Conservation (phyloP, 176 grass and related monocot genomes). For the Neostapfia colusana region DNA sequence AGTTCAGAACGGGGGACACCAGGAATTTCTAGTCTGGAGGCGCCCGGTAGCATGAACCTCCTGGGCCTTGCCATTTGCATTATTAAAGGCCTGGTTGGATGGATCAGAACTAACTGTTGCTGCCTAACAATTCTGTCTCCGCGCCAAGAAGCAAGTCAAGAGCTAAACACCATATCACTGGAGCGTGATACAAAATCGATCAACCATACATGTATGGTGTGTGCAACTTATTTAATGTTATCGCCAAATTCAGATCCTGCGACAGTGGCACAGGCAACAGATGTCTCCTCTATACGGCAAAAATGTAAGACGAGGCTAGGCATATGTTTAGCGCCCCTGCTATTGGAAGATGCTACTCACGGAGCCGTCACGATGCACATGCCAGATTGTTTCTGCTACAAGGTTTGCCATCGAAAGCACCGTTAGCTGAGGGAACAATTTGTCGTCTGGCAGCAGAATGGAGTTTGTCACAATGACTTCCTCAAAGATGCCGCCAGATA, state of each 20-base stretch:
- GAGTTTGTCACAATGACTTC: constrained; percentile 92
- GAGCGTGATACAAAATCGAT: constrained; percentile 4
- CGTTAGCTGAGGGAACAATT: constrained; percentile 73
- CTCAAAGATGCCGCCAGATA: constrained; percentile 79
- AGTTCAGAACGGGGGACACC: too few relatives aligned
- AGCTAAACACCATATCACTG: not conserved
- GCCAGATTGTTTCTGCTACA: constrained; percentile 84
- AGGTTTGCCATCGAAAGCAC: constrained; percentile 94
- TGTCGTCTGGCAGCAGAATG: constrained; percentile 60
- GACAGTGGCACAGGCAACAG: constrained; percentile 14
- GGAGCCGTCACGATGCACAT: constrained; percentile 72
- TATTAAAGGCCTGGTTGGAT: not conserved
- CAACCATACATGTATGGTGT: constrained; percentile 8
- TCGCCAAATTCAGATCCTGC: constrained; percentile 29
- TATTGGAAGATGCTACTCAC: constrained; percentile 82
- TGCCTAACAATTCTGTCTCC: not conserved
- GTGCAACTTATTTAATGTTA: constrained; percentile 26
- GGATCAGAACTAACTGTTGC: not conserved
- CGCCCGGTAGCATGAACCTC: too few relatives aligned
- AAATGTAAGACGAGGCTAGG: not conserved
- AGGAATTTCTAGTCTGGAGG: too few relatives aligned
- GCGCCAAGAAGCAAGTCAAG: not conserved
- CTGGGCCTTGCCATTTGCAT: not conserved
- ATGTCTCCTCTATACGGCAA: constrained; percentile 37
- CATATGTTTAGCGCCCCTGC: not conserved